Conservation (phyloP, 164 flowering plant genomes). For the Stephania cephalantha region DNA sequence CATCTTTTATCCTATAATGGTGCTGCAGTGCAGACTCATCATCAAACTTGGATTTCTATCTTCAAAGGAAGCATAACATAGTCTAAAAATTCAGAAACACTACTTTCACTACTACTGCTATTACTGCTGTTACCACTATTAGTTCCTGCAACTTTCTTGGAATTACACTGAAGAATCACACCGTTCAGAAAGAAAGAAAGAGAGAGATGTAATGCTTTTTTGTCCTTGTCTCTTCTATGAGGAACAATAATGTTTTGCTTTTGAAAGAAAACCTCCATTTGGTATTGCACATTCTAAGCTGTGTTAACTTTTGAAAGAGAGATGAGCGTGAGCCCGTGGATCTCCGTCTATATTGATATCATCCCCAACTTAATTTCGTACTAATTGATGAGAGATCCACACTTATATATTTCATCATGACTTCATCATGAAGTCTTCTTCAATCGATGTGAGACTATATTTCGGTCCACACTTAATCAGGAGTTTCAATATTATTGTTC, state of each 20-base stretch:
- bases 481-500: neutral
- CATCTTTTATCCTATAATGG: slow-evolving; percentile 28
- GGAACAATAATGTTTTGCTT: slow-evolving; percentile 7
- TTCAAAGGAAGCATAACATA: slow-evolving; percentile 7
- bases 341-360: too few species aligned
- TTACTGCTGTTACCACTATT: neutral
- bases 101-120: neutral
- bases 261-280: slow-evolving; percentile 14
- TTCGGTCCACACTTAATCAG: too few species aligned
- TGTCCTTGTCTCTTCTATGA: slow-evolving; percentile 8
- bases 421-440: too few species aligned
- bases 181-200: slow-evolving; percentile 4
- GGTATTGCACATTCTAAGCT: slow-evolving; percentile 2
- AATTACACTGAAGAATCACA: slow-evolving; percentile 9
- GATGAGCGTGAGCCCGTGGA: too few species aligned
- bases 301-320: neutral
- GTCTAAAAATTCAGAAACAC: neutral
- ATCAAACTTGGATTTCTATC: slow-evolving; percentile 35
- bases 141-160: slow-evolving; percentile 1
- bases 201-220: neutral
- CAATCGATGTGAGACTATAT: too few species aligned
- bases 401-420: too few species aligned
- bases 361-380: too few species aligned
- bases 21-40: slow-evolving; percentile 15
- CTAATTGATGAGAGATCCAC: too few species aligned